Percentiles rank a stretch among this genome's conserved stretches.
phyloP scores from a whole-genome alignment of 2,329 filamentous ascomycete species.

The Dactylonectria macrodidyma region DNA sequence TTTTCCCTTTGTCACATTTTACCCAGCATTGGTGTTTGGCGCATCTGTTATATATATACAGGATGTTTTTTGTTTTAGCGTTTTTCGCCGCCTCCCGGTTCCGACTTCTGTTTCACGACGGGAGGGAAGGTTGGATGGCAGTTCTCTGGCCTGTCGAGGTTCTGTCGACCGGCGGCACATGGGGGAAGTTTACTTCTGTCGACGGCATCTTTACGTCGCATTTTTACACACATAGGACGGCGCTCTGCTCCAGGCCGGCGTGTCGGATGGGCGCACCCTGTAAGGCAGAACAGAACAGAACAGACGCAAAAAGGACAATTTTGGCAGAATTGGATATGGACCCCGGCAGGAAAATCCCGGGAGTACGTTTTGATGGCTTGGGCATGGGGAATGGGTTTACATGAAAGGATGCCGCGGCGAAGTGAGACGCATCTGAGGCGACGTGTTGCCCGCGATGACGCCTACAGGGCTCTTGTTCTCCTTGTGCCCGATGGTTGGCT shows the following conservation, averaged over 20 bases:
- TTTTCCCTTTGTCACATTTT: slow-evolving; percentile 46
- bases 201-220: slow-evolving; percentile 22
- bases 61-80: slow-evolving; percentile 25
- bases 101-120: slow-evolving; percentile 23
- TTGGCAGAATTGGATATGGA: slow-evolving; percentile 35
- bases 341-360: slow-evolving; percentile 15
- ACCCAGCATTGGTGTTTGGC: slow-evolving; percentile 54
- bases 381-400: slow-evolving; percentile 7
- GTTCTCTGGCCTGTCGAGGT: slow-evolving; percentile 20
- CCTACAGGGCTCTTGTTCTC: background rate
- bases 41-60: slow-evolving; percentile 47
- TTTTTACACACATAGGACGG: slow-evolving; percentile 32
- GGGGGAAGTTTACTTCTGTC: slow-evolving; percentile 26
- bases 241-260: slow-evolving; percentile 27
- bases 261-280: slow-evolving; percentile 36
- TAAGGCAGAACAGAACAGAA: slow-evolving; percentile 35
- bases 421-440: background rate
- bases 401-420: background rate
- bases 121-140: slow-evolving; percentile 26
- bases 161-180: slow-evolving; percentile 26
- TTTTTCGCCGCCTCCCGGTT: slow-evolving; percentile 32
- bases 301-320: slow-evolving; percentile 35
- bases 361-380: slow-evolving; percentile 1
- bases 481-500: slow-evolving; percentile 15
- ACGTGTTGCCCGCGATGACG: slow-evolving; percentile 1